These are phyloP conservation scores for Chlamydomonas eustigma DNA, from an alignment of 139 green algal species.

Conservation along the genomic window DNA sequence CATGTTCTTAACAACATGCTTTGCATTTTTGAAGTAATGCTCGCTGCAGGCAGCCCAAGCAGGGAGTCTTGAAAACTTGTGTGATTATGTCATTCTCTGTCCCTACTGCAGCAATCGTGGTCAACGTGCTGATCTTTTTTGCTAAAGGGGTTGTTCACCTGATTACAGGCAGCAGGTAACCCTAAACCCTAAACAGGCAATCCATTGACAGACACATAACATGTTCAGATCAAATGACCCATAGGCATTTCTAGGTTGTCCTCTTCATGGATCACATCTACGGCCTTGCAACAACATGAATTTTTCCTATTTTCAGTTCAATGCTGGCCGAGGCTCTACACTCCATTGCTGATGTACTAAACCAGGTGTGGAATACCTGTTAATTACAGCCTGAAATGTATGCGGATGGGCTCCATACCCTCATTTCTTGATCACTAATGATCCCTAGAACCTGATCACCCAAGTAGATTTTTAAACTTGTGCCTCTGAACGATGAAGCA, in stretches of 20 bases:
- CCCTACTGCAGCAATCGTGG: constrained; percentile 36
- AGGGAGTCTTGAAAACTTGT: too few species aligned
- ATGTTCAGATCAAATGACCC: neutral
- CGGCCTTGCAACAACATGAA: neutral
- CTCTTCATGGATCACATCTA: too few species aligned
- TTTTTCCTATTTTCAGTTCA: constrained; percentile 22
- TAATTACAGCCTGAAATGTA: too few species aligned
- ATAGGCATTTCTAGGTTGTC: too few species aligned
- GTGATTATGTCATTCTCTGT: neutral
- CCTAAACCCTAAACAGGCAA: neutral
- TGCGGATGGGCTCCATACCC: too few species aligned
- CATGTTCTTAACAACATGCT: neutral
- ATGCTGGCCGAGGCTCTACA: constrained; percentile 90
- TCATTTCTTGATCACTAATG: too few species aligned
- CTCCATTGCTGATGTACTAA: constrained; percentile 78
- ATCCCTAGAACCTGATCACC: too few species aligned
- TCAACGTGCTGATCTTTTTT: constrained; percentile 58
- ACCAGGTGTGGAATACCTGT: too few species aligned
- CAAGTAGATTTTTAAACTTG: too few species aligned
- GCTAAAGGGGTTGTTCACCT: constrained; percentile 58
- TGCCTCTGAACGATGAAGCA: too few species aligned
- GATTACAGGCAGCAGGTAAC: constrained; percentile 43
- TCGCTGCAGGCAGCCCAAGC: too few species aligned
- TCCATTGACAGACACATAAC: neutral
- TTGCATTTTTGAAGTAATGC: neutral